Evolutionary conservation across 192 early-diverging fungal genomes (phyloP), one percentile per base, ranked within the genome.

Genomic region (Hyaloraphidium curvatum): DNA sequence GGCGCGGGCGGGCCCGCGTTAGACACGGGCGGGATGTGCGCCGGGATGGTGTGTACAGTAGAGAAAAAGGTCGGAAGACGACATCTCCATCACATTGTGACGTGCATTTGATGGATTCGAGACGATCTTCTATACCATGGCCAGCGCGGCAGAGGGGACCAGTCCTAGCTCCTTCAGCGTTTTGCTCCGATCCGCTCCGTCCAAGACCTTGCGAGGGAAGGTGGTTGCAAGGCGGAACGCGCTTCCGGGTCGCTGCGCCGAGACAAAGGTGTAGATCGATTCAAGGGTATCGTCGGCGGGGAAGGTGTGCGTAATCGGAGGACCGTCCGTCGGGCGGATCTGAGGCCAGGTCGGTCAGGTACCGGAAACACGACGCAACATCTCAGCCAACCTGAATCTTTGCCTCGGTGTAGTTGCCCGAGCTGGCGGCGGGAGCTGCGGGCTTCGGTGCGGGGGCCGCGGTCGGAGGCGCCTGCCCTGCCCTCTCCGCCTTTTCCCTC

Each of bases 141-240:
- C n/a, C n/a, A n/a, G n/a, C n/a, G n/a, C n/a, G n/a, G n/a, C n/a
- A n/a, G n/a, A n/a, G n/a, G n/a, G n/a, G n/a, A n/a, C n/a, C n/a
- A n/a, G n/a, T n/a, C n/a, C n/a, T n/a, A 88, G 61, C 39, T 86
- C 83, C 55, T 79, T 78, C 48, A 88, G 57, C 0, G 78, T 66
- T 62, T 84, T 81, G 33, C 55, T 43, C 31, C 67, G 57, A 33
- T 82, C 73, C 0, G 68, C 66, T 4, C 65, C 67, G 5, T 70
- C 71, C n/a, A 84, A 68, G 17, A 74, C 67, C 63, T 84, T 81
- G 33, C 79, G 69, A 2, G 84, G 84, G 58, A 84, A 89, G 2
- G 80, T 77, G 11, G 71, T 73, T 39, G 69, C 60, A n/a, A 89
- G 60, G 52, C 76, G 80, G 59, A 84, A 82, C 1, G 55, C 50